Base-by-base conservation (phyloP, 192 early-diverging fungal genomes). In the Coemansia sp. region DNA sequence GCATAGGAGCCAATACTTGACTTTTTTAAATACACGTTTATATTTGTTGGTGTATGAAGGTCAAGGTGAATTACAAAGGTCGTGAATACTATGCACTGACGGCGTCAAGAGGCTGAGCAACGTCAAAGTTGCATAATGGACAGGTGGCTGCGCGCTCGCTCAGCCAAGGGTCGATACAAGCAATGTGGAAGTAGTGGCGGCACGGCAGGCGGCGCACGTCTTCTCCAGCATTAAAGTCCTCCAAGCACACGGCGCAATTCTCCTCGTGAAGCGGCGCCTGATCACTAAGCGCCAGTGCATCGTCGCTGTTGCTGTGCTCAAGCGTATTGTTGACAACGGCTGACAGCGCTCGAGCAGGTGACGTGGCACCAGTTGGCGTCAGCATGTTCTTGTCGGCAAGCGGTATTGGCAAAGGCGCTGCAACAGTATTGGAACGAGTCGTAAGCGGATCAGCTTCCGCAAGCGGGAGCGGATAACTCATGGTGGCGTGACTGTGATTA, bases 81-180 rank as follows among this genome's bases (percentile, higher is more conserved):
- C 11, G 32, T 14, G 15, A 36, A 5, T 2, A 59, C 31, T 12
- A 27, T 17, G 53, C 7, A n/a, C 14, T 57, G 53, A 27, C 15
- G 15, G 25, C 11, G 29, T 17, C 29, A 7, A 32, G 53, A 27
- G 29, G 29, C 3, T 36, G 31, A 34, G 57, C 72, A 27, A 77
- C 68, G 51, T 83, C 68, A 39, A 72, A 72, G 55, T 83, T 83
- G 64, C 80, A 83, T 58, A 83, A 53, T 25, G 80, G 80, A 42
- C 80, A 83, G 2, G 73, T 69, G 17, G 69, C 75, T 2, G 75
- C 57, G 45, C 60, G 67, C 55, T 67, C 63, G 17, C 17, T 34
- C 5, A 83, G 72, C 80, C 80, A 83, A 1, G 75, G 80, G 14
- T 78, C 80, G 34, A 83, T 83, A 46, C 80, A 83, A 12, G 48